Evolutionary conservation across 441 rosid genomes (phyloP), one percentile per base, ranked within the genome.

Genomic region (Adansonia rubrostipa): DNA sequence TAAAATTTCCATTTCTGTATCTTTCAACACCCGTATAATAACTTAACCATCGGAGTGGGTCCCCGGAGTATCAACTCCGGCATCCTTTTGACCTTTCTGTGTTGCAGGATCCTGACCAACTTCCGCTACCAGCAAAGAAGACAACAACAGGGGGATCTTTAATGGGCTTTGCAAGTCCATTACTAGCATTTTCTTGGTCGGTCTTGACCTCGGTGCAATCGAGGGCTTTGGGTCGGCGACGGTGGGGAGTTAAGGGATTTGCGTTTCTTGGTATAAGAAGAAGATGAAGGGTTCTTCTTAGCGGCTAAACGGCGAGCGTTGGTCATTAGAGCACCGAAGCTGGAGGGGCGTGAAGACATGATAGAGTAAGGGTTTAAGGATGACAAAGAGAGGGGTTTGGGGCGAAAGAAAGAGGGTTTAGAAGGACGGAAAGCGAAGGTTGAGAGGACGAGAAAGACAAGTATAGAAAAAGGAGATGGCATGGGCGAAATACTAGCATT

Each of bases 261-360:
- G 68, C 91, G 89, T 78, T 93, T 93, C 67, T 78, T 90, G 61
- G 93, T 83, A 0, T 95, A 84, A 65, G 85, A 44, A 10, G 88
- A 28, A 70, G 79, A n/a, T 3, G 90, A 50, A 19, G 85, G 42
- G 71, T 85, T 91, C 79, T 89, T 91, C 68, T 88, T 87, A 15
- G 85, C 87, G 51, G 92, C 88, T 68, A 95, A 87, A 11, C 97
- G 97, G 13, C 97, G 97, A 9, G 97, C 94, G 3, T 75, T 82
- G 75, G 98, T 85, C 98, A 94, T 96, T 68, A 96, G 93, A 47
- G 89, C 86, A 61, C 92, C 98, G 84, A 96, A 94, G 67, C 93
- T 97, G 10, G 94, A 90, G 36, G 89, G 97, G n/a, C 88, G 89
- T 22, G 91, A 84, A 22, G 97, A 89, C 97, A 92, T 92, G n/a